Evolutionary conservation across 108 stramenopile genomes (phyloP), one percentile per base, ranked within the genome.

Genomic region (Licmophora abbreviata): DNA sequence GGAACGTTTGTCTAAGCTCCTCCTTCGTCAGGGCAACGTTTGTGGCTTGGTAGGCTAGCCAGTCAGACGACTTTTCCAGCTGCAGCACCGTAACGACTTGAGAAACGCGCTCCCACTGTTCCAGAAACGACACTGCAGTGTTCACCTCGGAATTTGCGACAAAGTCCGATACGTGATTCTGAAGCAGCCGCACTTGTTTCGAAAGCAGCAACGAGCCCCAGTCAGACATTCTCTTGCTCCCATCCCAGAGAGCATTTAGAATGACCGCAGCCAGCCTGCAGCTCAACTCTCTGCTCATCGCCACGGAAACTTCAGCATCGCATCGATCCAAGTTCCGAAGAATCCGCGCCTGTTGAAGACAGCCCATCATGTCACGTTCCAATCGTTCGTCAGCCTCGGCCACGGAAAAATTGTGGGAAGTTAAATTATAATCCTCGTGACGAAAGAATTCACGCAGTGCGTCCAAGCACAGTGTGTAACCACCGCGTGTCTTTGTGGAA

Each of bases 201-300:
- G 83, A 77, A 12, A 91, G 67, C 29, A 91, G 76, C 45, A 91
- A 40, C 3, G 84, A 75, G 1, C 89, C 89, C 81, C 83, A 91
- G 45, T 87, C 89, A 35, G 77, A 87, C 46, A 91, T 82, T 44
- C 56, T 54, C 51, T 80, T 84, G 31, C 59, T 25, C 21, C 52
- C 48, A 7, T 51, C 33, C 37, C 70, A 54, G 8, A 85, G 40
- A 29, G 64, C 52, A 24, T 75, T 52, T 35, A 84, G 27, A 52
- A 88, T 74, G 18, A 85, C 57, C 45, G 82, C 70, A 0, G 70
- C 64, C 24, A 84, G 42, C 26, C 44, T 58, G 26, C n/a, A 47
- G 28, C 71, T 66, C 25, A 85, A 46, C 29, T 77, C 71, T 54
- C 63, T 58, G 31, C 61, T 64, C 29, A 77, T 30, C 18, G 37